These are phyloP conservation scores for Trichoderma sp. DNA, from an alignment of 2,329 filamentous ascomycete species.

Conservation along the genomic window DNA sequence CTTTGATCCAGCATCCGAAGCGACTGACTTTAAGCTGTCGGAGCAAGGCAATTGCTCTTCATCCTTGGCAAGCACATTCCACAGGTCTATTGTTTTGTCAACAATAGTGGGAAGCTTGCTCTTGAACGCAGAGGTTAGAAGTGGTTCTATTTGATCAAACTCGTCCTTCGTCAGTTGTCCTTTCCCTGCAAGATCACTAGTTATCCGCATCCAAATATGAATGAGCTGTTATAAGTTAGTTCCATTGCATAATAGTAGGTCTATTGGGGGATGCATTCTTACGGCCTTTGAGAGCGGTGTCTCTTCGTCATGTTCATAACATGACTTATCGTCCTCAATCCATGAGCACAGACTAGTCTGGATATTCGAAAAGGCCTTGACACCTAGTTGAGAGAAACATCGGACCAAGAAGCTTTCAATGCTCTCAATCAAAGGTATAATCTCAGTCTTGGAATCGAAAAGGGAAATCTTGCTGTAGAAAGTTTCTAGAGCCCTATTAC, in stretches of 20 bases:
- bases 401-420: slow-evolving; percentile 52
- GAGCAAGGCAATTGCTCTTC: slow-evolving; percentile 63
- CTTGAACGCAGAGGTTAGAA: slow-evolving; percentile 56
- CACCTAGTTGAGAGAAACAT: slow-evolving; percentile 49
- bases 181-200: slow-evolving; percentile 37
- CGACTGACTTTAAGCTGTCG: slow-evolving; percentile 56
- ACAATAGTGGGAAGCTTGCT: slow-evolving; percentile 57
- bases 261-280: slow-evolving; percentile 29
- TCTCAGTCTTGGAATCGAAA: slow-evolving; percentile 37
- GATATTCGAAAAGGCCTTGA: slow-evolving; percentile 56
- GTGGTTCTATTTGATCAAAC: slow-evolving; percentile 51
- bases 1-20: slow-evolving; percentile 59
- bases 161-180: slow-evolving; percentile 42
- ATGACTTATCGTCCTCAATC: slow-evolving; percentile 57
- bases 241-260: not conserved
- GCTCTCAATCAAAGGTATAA: slow-evolving; percentile 51
- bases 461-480: slow-evolving; percentile 51
- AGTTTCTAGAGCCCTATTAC: slow-evolving; percentile 50
- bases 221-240: slow-evolving; percentile 44
- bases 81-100: slow-evolving; percentile 52
- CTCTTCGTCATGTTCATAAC: slow-evolving; percentile 42
- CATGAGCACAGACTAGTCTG: slow-evolving; percentile 63
- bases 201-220: slow-evolving; percentile 51
- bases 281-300: slow-evolving; percentile 44
- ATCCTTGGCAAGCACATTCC: slow-evolving; percentile 69